Evolutionary conservation across 306 rosid genomes (phyloP).

Genomic region (Pachyrhizus erosus): DNA sequence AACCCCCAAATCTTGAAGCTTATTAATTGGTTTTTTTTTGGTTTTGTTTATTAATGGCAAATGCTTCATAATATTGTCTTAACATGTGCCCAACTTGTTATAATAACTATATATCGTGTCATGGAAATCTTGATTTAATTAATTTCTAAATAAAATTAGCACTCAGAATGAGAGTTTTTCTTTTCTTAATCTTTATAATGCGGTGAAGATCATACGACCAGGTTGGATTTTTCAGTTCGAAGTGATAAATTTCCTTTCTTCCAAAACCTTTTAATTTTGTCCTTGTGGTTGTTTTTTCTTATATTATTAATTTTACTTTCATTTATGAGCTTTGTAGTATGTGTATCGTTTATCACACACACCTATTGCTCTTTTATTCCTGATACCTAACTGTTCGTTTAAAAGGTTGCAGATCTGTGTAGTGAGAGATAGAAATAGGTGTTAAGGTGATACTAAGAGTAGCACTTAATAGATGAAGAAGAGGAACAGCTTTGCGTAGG

Average conservation of each 20-base stretch:
- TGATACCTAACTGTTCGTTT: slow-evolving; percentile 37
- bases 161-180: background rate
- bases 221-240: background rate
- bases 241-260: background rate
- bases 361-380: slow-evolving; percentile 19
- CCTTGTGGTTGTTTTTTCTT: background rate
- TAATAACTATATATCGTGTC: background rate
- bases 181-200: background rate
- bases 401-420: slow-evolving; percentile 50
- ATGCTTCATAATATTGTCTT: background rate
- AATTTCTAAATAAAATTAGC: background rate
- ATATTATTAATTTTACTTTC: background rate
- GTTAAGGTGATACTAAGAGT: slow-evolving; percentile 26
- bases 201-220: background rate
- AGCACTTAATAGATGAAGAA: slow-evolving; percentile 27
- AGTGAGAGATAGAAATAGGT: slow-evolving; percentile 43
- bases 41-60: background rate
- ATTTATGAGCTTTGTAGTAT: slow-evolving; percentile 35
- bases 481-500: slow-evolving; percentile 46
- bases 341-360: slow-evolving; percentile 1
- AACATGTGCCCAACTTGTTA: background rate
- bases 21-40: background rate
- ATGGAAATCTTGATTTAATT: background rate
- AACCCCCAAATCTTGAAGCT: background rate
- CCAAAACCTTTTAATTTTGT: background rate